These are phyloP conservation scores for Lactarius quietus DNA, from an alignment of 768 basidiomycete genomes.

Conservation along the genomic window DNA sequence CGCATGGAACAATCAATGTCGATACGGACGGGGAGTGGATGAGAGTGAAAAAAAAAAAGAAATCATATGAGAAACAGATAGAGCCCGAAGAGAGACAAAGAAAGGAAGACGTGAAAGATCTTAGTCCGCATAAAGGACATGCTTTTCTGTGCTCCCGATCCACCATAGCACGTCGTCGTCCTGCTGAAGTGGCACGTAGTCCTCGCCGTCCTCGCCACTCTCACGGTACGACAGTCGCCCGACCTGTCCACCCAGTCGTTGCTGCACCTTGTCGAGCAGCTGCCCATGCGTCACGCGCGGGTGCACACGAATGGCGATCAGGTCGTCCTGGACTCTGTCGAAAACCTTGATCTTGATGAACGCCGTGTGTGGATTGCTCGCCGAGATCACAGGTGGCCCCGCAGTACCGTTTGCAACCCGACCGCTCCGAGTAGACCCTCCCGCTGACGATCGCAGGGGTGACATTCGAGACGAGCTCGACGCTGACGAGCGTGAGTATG, in stretches of 20 bases:
- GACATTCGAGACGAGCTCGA: conserved; percentile 25
- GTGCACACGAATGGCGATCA: conserved; percentile 96
- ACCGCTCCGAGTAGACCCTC: conserved; percentile 47
- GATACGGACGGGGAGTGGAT: neutral
- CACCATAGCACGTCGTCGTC: conserved; percentile 66
- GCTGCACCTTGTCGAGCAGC: conserved; percentile 88
- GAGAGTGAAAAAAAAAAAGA: too few relatives aligned
- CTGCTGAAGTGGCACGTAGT: conserved; percentile 56
- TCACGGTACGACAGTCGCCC: conserved; percentile 69
- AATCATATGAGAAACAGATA: conserved; percentile 17
- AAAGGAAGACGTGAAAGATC: neutral
- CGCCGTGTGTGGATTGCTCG: conserved; percentile 73
- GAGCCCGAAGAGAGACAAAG: neutral
- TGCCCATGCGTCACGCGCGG: conserved; percentile 83
- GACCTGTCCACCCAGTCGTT: conserved; percentile 76
- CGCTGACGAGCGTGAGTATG: conserved; percentile 34
- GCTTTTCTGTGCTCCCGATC: conserved; percentile 77
- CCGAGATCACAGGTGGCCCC: conserved; percentile 71
- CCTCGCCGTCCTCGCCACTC: conserved; percentile 59
- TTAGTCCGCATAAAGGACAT: conserved; percentile 78
- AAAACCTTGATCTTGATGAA: conserved; percentile 99
- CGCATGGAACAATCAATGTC: conserved; percentile 8
- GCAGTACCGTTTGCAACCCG: conserved; percentile 53
- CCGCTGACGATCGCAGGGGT: conserved; percentile 38
- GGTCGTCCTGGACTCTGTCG: conserved; percentile 86